Base-by-base conservation (phyloP, 805 yeast genomes). In the Diddensiella santjacobensis region DNA sequence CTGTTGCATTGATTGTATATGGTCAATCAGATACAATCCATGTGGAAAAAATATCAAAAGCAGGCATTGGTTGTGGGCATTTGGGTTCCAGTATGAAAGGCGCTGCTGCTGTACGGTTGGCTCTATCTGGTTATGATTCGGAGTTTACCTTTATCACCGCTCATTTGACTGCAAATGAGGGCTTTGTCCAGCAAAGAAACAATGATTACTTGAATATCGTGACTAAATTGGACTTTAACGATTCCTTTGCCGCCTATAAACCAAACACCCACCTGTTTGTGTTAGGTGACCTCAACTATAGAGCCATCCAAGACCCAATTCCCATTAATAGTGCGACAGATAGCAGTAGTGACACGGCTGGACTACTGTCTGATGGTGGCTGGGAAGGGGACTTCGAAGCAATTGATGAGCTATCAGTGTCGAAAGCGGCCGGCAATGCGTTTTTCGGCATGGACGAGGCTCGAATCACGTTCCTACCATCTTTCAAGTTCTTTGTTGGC, bases 221-320 rank as follows among this genome's bases (percentile, higher is more conserved):
- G 58, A 69, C 77, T 26, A 73, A 78, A 3, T 60, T 85, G 41
- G 78, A 74, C 47, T 81, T 84, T 59, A 75, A 73, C 10, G 83
- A 81, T 55, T 81, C 79, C 3, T 72, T 64, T 57, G 75, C 80
- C 20, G 65, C 77, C 22, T 61, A 81, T 39, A 76, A 75, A 51
- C 80, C 81, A 0, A 55, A 65, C 1, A 58, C 74, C 8, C 95
- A 85, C 60, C 66, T 82, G 3, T 83, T 89, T 58, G 63, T 89
- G 45, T 67, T 87, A 73, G 98, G 98, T 0, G 98, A 90, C 65
- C 69, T 90, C 57, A 90, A 90, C 62, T 90, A 85, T 64, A 71
- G 98, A 39, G 75, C 84, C 17, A 54, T 59, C 1, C 63, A 63
- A 4, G 64, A 60, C 10, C 55, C 60, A 4, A 50, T 51, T 40